Percentiles rank a stretch among this genome's conserved stretches.
Evolutionary conservation across 139 green algal genomes (phyloP).

Genomic region (Gonium pectorale): DNA sequence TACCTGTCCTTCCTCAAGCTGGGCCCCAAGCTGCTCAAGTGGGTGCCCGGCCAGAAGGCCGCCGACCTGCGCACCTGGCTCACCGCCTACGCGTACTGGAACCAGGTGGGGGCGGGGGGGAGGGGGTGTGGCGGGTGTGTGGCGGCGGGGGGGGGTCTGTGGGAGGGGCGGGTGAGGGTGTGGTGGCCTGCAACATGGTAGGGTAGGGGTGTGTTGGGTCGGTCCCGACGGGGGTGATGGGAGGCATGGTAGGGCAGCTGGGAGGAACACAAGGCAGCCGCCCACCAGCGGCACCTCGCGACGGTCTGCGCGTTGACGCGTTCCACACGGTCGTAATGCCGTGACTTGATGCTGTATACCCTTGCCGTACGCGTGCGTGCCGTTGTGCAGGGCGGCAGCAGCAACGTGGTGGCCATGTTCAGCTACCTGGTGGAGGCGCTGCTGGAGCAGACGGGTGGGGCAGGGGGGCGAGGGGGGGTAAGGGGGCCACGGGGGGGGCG

Average conservation of each 20-base stretch:
- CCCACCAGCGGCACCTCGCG: too few relatives aligned
- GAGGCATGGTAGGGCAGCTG: too few relatives aligned
- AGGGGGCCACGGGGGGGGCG: too few relatives aligned
- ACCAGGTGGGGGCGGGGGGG: conserved; percentile 75
- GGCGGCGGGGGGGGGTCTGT: too few relatives aligned
- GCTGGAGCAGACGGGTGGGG: background rate
- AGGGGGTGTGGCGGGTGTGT: background rate
- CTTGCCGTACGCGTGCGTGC: background rate
- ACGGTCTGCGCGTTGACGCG: too few relatives aligned
- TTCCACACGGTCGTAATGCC: background rate
- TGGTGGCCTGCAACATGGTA: too few relatives aligned
- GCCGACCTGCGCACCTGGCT: conserved; percentile 95
- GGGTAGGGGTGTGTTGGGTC: too few relatives aligned
- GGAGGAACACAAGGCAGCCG: too few relatives aligned
- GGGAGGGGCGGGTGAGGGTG: conserved; percentile 47
- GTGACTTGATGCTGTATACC: too few relatives aligned
- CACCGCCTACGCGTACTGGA: conserved; percentile 96
- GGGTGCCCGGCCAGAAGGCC: conserved; percentile 91
- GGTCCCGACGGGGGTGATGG: too few relatives aligned
- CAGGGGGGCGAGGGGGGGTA: too few relatives aligned
- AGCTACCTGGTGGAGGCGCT: conserved; percentile 86
- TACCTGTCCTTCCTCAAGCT: conserved; percentile 94
- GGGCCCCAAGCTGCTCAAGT: conserved; percentile 96
- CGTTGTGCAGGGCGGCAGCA: conserved; percentile 78
- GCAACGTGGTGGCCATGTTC: conserved; percentile 90